phyloP scores from a whole-genome alignment of 2,329 filamentous ascomycete genomes.

The Grosmannia serpens region DNA sequence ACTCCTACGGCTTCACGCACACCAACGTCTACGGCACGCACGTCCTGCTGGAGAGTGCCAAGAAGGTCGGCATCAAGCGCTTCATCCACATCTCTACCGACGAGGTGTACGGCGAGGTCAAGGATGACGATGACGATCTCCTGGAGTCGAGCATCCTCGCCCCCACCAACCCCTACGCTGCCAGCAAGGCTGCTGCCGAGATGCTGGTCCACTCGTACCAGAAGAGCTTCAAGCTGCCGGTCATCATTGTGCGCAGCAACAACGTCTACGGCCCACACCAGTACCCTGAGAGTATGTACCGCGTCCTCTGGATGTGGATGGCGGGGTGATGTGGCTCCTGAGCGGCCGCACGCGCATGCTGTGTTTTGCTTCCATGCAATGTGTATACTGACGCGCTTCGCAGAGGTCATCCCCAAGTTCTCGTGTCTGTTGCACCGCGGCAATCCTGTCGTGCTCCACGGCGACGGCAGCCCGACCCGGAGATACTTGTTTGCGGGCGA shows the following conservation, averaged over 20 bases:
- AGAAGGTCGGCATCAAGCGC: conserved; percentile 56
- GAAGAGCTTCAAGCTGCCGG: conserved; percentile 70
- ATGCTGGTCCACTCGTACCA: conserved; percentile 82
- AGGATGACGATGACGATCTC: conserved; percentile 58
- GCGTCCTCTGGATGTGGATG: not conserved
- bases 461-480: conserved; percentile 62
- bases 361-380: not conserved
- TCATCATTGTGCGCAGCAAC: conserved; percentile 71
- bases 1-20: conserved; percentile 70
- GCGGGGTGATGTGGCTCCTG: too few species aligned
- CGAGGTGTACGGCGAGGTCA: conserved; percentile 75
- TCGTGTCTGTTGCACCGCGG: conserved; percentile 56
- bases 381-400: not conserved
- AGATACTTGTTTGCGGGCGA: conserved; percentile 71
- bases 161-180: conserved; percentile 73
- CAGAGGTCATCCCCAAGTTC: conserved; percentile 79
- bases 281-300: conserved; percentile 62
- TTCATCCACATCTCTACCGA: conserved; percentile 80
- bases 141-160: conserved; percentile 63
- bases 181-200: conserved; percentile 70
- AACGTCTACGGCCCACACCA: conserved; percentile 81
- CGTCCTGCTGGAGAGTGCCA: conserved; percentile 65
- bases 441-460: conserved; percentile 61
- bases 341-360: too few species aligned
- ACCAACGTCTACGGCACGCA: conserved; percentile 81